Base-by-base conservation (phyloP, 2,329 filamentous ascomycete genomes). In the Arachnomyces sp. region DNA sequence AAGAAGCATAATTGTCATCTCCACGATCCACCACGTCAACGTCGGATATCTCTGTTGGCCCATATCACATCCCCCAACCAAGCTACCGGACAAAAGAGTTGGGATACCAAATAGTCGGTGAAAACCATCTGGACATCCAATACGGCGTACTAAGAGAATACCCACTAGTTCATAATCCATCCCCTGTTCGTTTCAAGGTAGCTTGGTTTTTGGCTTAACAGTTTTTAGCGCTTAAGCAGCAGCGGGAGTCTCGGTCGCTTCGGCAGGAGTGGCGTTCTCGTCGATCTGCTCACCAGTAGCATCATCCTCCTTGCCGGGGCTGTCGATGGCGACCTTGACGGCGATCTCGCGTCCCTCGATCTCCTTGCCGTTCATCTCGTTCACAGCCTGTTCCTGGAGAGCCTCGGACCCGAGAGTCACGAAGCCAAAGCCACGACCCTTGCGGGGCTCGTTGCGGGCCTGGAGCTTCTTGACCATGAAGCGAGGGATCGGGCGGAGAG, bases 401-500 rank as follows among this genome's bases (percentile, higher is more conserved):
- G 94, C 89, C 76, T 98, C 90, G 13, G 87, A 93, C 49, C 83
- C 84, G 47, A 98, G 82, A 46, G 88, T 96, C 49, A 98, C 92
- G 66, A 98, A 98, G 53, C 92, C 92, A 65, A 98, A 98, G 52
- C 92, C 92, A 74, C 92, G 92, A 47, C 92, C 92, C 82, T 98
- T 98, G 74, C 92, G 92, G 58, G 90, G 82, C 74, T 98, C 92
- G 62, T 89, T 89, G 64, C 92, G 90, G 59, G 90, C 89, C 73
- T 94, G 89, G 48, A 98, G 86, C 79, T 98, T 98, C 83, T 95
- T 95, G 72, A 98, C 92, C 92, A 98, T 98, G 76, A 96, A 98
- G 59, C 90, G 89, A 55, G 92, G 92, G 54, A 98, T 98, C 38
- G 92, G 92, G 58, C 92, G 90, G 55, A 98, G 86, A 52, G 92